Conservation (phyloP, 805 yeast species). For the Hagleromyces aurorensis region DNA sequence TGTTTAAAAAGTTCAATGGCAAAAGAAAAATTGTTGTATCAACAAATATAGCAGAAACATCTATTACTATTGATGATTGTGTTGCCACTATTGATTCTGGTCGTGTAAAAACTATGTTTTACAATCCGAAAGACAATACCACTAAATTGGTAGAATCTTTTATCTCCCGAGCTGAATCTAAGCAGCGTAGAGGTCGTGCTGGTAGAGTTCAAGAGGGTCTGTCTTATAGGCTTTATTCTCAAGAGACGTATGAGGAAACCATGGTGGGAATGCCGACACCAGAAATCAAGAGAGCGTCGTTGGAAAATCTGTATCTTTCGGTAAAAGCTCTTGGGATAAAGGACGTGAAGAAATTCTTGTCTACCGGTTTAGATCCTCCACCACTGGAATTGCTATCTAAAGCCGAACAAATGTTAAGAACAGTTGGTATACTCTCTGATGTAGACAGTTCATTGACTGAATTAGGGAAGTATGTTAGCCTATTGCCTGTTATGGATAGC, state of each 20-base stretch:
- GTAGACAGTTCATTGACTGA: conserved; percentile 49
- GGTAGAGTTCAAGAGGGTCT: conserved; percentile 85
- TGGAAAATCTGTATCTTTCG: conserved; percentile 73
- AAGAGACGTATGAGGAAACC: conserved; percentile 41
- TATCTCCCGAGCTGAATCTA: conserved; percentile 84
- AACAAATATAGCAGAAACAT: conserved; percentile 94
- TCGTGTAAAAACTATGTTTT: conserved; percentile 67
- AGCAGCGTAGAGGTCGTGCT: conserved; percentile 95
- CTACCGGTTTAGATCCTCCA: conserved; percentile 80
- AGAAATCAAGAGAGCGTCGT: conserved; percentile 75
- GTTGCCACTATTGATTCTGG: conserved; percentile 90
- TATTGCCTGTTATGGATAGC: conserved; percentile 76
- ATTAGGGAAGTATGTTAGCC: conserved; percentile 70
- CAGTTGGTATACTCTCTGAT: conserved; percentile 63
- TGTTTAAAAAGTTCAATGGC: conserved; percentile 48
- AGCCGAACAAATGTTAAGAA: conserved; percentile 42
- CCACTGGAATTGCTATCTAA: conserved; percentile 32
- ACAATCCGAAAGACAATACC: conserved; percentile 58
- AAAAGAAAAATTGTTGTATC: conserved; percentile 80
- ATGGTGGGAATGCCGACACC: conserved; percentile 78
- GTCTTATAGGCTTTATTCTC: conserved; percentile 75
- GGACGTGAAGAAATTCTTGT: conserved; percentile 61
- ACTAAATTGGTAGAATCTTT: conserved; percentile 70
- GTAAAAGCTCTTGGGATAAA: conserved; percentile 85
- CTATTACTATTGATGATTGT: conserved; percentile 92